phyloP scores from a whole-genome alignment of 208 protist species.

The Strigomonas galati region DNA sequence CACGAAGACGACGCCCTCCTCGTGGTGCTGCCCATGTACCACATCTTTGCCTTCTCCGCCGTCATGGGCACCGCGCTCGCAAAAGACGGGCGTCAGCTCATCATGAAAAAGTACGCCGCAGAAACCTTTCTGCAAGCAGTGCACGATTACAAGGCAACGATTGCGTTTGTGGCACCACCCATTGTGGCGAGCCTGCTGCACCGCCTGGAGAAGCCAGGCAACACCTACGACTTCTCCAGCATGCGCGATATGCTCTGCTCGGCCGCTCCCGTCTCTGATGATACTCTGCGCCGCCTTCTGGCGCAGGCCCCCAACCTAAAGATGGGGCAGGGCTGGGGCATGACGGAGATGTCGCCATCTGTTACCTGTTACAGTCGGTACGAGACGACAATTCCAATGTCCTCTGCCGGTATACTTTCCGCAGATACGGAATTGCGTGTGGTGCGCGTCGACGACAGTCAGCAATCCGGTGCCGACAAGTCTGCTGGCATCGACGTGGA shows the following conservation, averaged over 20 bases:
- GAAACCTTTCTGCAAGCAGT: constrained; percentile 36
- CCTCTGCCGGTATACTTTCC: constrained; percentile 18
- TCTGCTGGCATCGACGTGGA: constrained; percentile 22
- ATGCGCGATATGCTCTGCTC: constrained; percentile 19
- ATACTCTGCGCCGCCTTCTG: constrained; percentile 24
- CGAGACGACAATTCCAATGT: neutral
- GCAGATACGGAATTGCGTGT: constrained; percentile 42
- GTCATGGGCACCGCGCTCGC: constrained; percentile 27
- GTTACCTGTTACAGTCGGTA: constrained; percentile 9
- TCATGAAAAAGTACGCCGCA: constrained; percentile 51
- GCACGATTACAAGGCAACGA: constrained; percentile 49
- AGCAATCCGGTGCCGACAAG: constrained; percentile 36
- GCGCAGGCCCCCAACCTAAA: constrained; percentile 12
- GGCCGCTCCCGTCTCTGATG: constrained; percentile 56
- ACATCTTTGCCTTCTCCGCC: constrained; percentile 81
- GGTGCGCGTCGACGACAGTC: constrained; percentile 27
- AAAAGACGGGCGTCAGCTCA: constrained; percentile 28
- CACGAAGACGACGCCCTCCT: neutral
- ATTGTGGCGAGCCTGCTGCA: constrained; percentile 70
- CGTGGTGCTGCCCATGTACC: constrained; percentile 24
- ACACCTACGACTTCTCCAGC: constrained; percentile 27
- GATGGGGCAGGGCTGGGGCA: constrained; percentile 69
- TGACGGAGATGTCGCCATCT: constrained; percentile 75
- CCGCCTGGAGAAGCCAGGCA: constrained; percentile 28
- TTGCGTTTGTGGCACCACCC: constrained; percentile 69